Evolutionary conservation across 441 rosid genomes (phyloP).

Genomic region (Dalechampia spathulata): DNA sequence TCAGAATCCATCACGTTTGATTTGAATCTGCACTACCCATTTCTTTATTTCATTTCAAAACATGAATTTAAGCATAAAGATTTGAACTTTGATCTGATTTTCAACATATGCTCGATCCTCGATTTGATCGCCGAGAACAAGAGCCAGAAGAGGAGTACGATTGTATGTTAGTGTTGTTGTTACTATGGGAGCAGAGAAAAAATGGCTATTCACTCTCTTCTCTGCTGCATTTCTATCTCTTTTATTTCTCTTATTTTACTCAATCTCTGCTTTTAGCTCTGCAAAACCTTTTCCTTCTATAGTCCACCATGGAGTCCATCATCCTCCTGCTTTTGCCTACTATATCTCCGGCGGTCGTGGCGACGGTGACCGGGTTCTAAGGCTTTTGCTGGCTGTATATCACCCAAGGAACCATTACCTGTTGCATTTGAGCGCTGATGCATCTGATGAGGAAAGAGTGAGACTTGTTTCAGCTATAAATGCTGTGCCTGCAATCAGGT

Average conservation of each 20-base stretch:
- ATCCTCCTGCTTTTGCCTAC: conserved; percentile 89
- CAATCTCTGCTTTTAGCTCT: conserved; percentile 65
- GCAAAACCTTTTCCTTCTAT: conserved; percentile 58
- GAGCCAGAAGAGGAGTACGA: no score
- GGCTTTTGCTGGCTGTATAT: conserved; percentile 66
- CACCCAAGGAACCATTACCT: conserved; percentile 88
- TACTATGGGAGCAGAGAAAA: conserved; percentile 85
- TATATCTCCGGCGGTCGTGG: conserved; percentile 72
- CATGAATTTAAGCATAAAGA: conserved; percentile 3
- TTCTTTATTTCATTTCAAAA: not conserved
- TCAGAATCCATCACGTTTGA: no score
- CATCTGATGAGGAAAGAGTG: conserved; percentile 53
- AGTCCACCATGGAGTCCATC: conserved; percentile 60
- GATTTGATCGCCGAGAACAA: conserved; percentile 1
- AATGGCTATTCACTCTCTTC: conserved; percentile 84
- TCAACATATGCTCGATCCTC: conserved; percentile 14
- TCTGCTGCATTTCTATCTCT: conserved; percentile 63
- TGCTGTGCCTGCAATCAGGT: conserved; percentile 49
- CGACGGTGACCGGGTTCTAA: conserved; percentile 52
- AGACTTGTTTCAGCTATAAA: conserved; percentile 42
- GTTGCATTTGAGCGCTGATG: conserved; percentile 66
- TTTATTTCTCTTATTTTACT: conserved; percentile 60
- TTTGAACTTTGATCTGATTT: conserved; percentile 10
- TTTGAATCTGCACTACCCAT: not conserved
- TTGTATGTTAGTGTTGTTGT: no score